Evolutionary conservation across 1,284 basidiomycete species (phyloP).

Genomic region (Clitocybe nebularis): DNA sequence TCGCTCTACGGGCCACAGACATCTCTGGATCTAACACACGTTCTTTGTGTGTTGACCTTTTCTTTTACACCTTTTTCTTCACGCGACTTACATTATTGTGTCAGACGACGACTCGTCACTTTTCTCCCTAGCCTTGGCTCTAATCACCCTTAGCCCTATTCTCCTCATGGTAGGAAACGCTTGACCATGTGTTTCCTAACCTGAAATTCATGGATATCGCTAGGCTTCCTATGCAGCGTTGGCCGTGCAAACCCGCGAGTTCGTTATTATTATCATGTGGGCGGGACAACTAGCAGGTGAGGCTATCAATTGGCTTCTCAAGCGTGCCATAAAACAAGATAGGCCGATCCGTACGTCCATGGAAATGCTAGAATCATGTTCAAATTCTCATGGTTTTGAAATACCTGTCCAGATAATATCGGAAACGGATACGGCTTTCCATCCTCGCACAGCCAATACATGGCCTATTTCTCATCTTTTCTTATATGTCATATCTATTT

Average conservation of each 20-base stretch:
- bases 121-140: constrained; percentile 58
- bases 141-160: constrained; percentile 73
- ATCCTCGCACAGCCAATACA: constrained; percentile 85
- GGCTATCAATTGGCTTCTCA: constrained; percentile 67
- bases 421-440: constrained; percentile 85
- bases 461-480: constrained; percentile 83
- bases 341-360: constrained; percentile 54
- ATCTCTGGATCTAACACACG: constrained; percentile 63
- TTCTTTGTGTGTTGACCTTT: constrained; percentile 47
- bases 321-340: constrained; percentile 64
- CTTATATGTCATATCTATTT: constrained; percentile 70
- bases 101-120: constrained; percentile 66
- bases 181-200: neutral
- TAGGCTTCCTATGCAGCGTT: constrained; percentile 79
- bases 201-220: neutral
- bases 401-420: constrained; percentile 50
- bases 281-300: constrained; percentile 76
- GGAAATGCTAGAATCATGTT: neutral
- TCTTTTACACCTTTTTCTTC: constrained; percentile 4
- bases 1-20: constrained; percentile 3
- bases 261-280: constrained; percentile 79
- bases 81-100: constrained; percentile 8
- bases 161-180: constrained; percentile 59
- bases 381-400: constrained; percentile 5
- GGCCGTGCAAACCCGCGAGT: constrained; percentile 73